Evolutionary conservation across 2,329 filamentous ascomycete genomes (phyloP).

Genomic region (Fusarium austroafricanum): DNA sequence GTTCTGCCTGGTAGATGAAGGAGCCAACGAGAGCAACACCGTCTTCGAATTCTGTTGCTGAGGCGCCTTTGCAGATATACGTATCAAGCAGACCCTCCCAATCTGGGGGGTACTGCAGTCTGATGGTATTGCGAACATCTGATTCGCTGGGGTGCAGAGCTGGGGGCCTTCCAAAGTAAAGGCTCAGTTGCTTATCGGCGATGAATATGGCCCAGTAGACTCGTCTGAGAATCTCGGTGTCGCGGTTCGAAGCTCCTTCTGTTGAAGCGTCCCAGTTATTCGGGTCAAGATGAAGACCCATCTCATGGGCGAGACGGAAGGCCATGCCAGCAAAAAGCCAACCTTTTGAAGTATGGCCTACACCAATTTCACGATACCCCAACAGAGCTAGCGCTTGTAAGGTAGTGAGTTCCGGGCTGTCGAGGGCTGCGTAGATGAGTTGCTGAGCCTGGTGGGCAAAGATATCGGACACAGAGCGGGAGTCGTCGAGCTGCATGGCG

Average conservation of each 20-base stretch:
- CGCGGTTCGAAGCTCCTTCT: constrained; percentile 49
- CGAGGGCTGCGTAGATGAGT: constrained; percentile 58
- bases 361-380: constrained; percentile 61
- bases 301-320: constrained; percentile 62
- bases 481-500: constrained; percentile 59
- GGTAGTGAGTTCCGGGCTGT: constrained; percentile 60
- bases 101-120: constrained; percentile 61
- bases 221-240: constrained; percentile 61
- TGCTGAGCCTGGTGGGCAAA: constrained; percentile 59
- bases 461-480: constrained; percentile 53
- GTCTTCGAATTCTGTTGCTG: constrained; percentile 60
- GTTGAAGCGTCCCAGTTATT: constrained; percentile 59
- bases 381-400: constrained; percentile 59
- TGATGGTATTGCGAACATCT: constrained; percentile 61
- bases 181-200: constrained; percentile 62
- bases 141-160: constrained; percentile 62
- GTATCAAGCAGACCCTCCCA: constrained; percentile 61
- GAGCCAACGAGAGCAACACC: constrained; percentile 57
- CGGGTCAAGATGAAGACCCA: constrained; percentile 64
- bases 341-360: constrained; percentile 60
- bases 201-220: constrained; percentile 64
- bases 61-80: constrained; percentile 58
- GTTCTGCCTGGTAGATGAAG: constrained; percentile 60
- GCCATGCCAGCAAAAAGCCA: constrained; percentile 66
- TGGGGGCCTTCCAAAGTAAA: constrained; percentile 63